Evolutionary conservation across 2,329 filamentous ascomycete genomes (phyloP).

Genomic region (Diaporthe vexans): DNA sequence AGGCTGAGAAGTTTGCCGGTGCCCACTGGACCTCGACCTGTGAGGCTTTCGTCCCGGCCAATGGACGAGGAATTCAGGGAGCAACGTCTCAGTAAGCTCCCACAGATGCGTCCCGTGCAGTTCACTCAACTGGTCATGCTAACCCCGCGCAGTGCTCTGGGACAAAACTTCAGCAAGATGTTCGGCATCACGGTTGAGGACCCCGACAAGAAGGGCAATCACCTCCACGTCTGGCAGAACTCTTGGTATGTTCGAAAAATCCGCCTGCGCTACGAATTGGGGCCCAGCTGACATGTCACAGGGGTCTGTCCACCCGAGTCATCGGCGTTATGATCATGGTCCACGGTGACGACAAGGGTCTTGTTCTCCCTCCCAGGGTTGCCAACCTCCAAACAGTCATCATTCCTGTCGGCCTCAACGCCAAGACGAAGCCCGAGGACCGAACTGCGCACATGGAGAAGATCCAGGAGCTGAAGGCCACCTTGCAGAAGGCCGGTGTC

Average conservation of each 20-base stretch:
- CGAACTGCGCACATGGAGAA: constrained; percentile 82
- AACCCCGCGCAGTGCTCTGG: constrained; percentile 63
- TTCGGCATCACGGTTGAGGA: constrained; percentile 98
- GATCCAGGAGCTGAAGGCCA: constrained; percentile 77
- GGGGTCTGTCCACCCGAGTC: constrained; percentile 91
- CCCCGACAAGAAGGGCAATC: constrained; percentile 82
- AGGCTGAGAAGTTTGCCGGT: constrained; percentile 98
- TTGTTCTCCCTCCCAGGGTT: constrained; percentile 92
- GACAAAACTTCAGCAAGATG: constrained; percentile 99
- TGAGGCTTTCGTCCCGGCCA: constrained; percentile 96
- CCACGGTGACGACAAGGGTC: constrained; percentile 94
- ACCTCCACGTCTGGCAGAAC: constrained; percentile 96
- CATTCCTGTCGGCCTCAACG: constrained; percentile 93
- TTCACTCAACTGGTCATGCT: constrained; percentile 6
- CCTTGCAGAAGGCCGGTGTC: constrained; percentile 80
- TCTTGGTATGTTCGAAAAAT: constrained; percentile 72
- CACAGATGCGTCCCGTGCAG: background rate
- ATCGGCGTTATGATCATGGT: constrained; percentile 99
- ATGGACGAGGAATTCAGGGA: constrained; percentile 96
- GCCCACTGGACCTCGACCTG: constrained; percentile 97
- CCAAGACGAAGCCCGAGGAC: constrained; percentile 86
- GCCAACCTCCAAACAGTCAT: constrained; percentile 89
- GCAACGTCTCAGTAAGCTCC: constrained; percentile 87
- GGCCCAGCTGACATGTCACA: background rate
- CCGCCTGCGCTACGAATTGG: background rate